Evolutionary conservation across 352 stramenopile species (phyloP).

Genomic region (Pythium diclinum): DNA sequence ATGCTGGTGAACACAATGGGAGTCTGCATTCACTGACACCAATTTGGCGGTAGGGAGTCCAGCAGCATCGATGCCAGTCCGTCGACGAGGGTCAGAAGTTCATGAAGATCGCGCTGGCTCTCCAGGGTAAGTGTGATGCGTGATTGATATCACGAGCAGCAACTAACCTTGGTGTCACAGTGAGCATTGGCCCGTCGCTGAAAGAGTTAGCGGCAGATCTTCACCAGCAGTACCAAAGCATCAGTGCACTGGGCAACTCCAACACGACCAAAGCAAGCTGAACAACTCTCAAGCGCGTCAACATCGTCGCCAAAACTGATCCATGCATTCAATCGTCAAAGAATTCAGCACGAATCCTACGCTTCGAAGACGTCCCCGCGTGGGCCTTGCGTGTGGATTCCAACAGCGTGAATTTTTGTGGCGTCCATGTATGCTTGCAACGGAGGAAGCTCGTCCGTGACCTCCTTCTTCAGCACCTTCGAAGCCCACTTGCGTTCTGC

Average conservation of each 20-base stretch:
- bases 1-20: conserved; percentile 1
- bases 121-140: conserved; percentile 12
- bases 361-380: conserved; percentile 39
- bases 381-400: conserved; percentile 37
- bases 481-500: conserved; percentile 91
- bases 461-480: conserved; percentile 84
- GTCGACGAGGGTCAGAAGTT: conserved; percentile 23
- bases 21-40: neutral
- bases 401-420: conserved; percentile 61
- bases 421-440: conserved; percentile 72
- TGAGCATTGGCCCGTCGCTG: conserved; percentile 13
- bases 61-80: conserved; percentile 22
- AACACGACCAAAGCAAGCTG: neutral
- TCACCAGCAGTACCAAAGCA: conserved; percentile 22
- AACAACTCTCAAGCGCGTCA: neutral
- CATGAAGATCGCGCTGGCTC: conserved; percentile 21
- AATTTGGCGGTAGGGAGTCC: conserved; percentile 20
- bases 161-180: neutral
- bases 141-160: neutral
- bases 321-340: neutral
- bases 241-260: neutral
- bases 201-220: conserved; percentile 16
- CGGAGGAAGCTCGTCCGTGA: conserved; percentile 65
- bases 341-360: conserved; percentile 1
- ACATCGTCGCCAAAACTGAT: neutral